Percentiles rank a stretch among this genome's conserved stretches.
phyloP scores from a whole-genome alignment of 306 rosid species.

The Astragalus membranaceus region DNA sequence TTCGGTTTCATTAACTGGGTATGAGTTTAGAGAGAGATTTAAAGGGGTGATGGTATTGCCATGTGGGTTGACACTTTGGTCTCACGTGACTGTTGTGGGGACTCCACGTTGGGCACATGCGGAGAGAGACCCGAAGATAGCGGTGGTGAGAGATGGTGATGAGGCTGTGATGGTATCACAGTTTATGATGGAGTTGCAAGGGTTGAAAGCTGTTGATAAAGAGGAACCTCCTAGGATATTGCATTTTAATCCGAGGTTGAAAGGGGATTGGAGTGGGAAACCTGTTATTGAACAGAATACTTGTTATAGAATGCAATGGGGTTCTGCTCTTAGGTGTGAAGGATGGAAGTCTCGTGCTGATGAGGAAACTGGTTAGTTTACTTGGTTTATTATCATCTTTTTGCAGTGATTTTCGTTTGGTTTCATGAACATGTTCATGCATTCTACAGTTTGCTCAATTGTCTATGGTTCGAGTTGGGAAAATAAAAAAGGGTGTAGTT shows the following conservation, averaged over 20 bases:
- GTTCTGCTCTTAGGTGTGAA: constrained; percentile 73
- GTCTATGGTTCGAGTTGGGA: background rate
- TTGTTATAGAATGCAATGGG: constrained; percentile 96
- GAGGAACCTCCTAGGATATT: constrained; percentile 90
- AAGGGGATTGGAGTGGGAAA: constrained; percentile 90
- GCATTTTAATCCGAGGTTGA: constrained; percentile 94
- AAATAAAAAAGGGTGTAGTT: background rate
- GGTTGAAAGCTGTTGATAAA: constrained; percentile 79
- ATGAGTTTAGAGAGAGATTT: constrained; percentile 35
- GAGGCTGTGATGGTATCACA: constrained; percentile 82
- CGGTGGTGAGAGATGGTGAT: constrained; percentile 58
- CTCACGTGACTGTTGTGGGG: constrained; percentile 85
- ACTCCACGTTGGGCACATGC: constrained; percentile 83
- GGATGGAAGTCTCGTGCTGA: constrained; percentile 87
- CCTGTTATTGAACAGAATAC: constrained; percentile 91
- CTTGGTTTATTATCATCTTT: too few species aligned
- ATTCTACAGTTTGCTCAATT: background rate
- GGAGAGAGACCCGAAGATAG: constrained; percentile 71
- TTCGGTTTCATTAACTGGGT: constrained; percentile 55
- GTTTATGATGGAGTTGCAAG: constrained; percentile 92
- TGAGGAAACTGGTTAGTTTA: constrained; percentile 66
- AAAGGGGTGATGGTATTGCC: constrained; percentile 62
- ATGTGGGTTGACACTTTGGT: constrained; percentile 84
- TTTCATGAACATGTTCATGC: background rate
- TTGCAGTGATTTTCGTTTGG: background rate